Percentiles rank a stretch among this genome's conserved stretches.
phyloP scores from a whole-genome alignment of 495 filamentous ascomycete genomes.

The Penicillium mononematosum region DNA sequence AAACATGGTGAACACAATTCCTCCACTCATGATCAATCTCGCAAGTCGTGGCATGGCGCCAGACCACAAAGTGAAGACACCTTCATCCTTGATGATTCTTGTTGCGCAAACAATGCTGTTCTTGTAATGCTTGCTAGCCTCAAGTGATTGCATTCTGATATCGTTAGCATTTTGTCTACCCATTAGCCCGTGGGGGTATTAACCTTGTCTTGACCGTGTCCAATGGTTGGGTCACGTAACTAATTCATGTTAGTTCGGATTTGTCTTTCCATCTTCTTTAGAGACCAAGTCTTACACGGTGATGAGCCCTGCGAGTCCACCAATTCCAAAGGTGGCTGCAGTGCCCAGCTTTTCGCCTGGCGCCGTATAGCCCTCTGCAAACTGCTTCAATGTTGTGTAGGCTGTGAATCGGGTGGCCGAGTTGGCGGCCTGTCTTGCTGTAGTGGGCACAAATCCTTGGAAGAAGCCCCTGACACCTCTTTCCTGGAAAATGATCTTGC shows the following conservation, averaged over 20 bases:
- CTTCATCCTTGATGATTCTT: slow-evolving; percentile 85
- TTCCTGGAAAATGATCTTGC: slow-evolving; percentile 80
- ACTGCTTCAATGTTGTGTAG: slow-evolving; percentile 85
- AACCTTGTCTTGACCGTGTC: slow-evolving; percentile 93
- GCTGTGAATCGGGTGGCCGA: slow-evolving; percentile 84
- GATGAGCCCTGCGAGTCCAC: slow-evolving; percentile 84
- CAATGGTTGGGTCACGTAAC: slow-evolving; percentile 77
- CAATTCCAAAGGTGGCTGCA: slow-evolving; percentile 86
- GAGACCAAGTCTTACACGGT: slow-evolving; percentile 70
- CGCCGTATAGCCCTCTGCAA: slow-evolving; percentile 87
- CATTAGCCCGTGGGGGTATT: neutral
- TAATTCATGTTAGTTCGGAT: slow-evolving; percentile 17
- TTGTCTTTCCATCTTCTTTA: neutral
- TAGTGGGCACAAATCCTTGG: slow-evolving; percentile 94
- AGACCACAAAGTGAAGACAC: slow-evolving; percentile 87
- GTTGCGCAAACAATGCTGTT: slow-evolving; percentile 86
- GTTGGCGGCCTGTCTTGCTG: slow-evolving; percentile 91
- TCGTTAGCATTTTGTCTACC: slow-evolving; percentile 10
- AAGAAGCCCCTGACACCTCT: slow-evolving; percentile 90
- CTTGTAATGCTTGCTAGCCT: slow-evolving; percentile 77
- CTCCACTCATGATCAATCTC: slow-evolving; percentile 83
- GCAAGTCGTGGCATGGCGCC: slow-evolving; percentile 84
- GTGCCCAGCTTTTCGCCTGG: slow-evolving; percentile 93
- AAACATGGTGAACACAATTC: slow-evolving; percentile 96
- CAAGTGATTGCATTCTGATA: slow-evolving; percentile 89